These are phyloP conservation scores for Gleditsia sinensis DNA, from an alignment of 306 rosid genomes.

Conservation along the genomic window DNA sequence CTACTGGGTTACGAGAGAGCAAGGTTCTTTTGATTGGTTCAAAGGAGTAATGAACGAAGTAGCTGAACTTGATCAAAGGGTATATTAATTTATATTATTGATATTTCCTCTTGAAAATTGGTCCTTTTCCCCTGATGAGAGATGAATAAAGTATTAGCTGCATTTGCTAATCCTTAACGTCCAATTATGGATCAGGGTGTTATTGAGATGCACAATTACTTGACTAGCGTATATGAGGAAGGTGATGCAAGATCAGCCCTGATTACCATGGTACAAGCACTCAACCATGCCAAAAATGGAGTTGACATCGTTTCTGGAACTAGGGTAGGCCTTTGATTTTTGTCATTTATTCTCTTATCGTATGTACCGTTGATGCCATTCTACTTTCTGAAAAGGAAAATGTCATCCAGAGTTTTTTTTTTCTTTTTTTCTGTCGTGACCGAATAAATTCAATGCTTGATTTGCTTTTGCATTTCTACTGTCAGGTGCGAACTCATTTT, in stretches of 20 bases:
- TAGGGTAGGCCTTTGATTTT: constrained; percentile 54
- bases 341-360: neutral
- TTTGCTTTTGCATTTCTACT: constrained; percentile 20
- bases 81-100: constrained; percentile 24
- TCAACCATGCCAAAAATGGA: constrained; percentile 98
- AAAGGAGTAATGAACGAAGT: constrained; percentile 99
- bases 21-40: constrained; percentile 99
- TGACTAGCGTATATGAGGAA: constrained; percentile 98
- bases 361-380: constrained; percentile 12
- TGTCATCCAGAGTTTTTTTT: neutral
- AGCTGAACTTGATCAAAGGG: constrained; percentile 97
- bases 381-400: neutral
- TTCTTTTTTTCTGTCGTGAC: neutral
- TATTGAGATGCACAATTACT: constrained; percentile 99
- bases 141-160: constrained; percentile 30
- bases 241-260: constrained; percentile 99
- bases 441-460: constrained; percentile 8
- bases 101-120: constrained; percentile 25
- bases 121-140: constrained; percentile 12
- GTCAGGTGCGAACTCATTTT: constrained; percentile 94
- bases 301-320: constrained; percentile 98
- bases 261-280: constrained; percentile 99
- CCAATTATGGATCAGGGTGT: constrained; percentile 72
- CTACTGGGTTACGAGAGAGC: constrained; percentile 99
- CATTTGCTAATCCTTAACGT: constrained; percentile 34